phyloP scores from a whole-genome alignment of 1,284 basidiomycete species.

The Abortiporus biennis region DNA sequence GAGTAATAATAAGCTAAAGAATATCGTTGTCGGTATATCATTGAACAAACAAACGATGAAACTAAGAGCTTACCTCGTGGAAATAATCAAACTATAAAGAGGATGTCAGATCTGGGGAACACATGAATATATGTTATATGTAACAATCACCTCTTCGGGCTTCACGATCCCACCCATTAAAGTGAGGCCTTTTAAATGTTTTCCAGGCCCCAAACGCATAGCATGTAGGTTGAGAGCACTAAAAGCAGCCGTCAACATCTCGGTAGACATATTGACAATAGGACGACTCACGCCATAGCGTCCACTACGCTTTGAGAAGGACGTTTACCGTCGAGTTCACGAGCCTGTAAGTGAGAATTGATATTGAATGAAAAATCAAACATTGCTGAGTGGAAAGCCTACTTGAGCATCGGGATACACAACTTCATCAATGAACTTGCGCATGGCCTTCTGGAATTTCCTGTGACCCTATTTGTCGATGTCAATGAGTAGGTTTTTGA shows the following conservation, averaged over 20 bases:
- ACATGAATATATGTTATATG: neutral
- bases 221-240: conserved; percentile 73
- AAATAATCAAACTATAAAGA: conserved; percentile 68
- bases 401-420: conserved; percentile 46
- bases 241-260: conserved; percentile 2
- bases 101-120: neutral
- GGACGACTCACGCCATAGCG: conserved; percentile 56
- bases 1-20: conserved; percentile 71
- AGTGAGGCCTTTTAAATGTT: conserved; percentile 77
- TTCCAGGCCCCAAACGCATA: conserved; percentile 87
- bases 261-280: neutral
- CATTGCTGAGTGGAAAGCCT: conserved; percentile 6
- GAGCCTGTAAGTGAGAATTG: conserved; percentile 38
- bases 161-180: conserved; percentile 81
- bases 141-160: conserved; percentile 68
- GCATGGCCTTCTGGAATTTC: conserved; percentile 39
- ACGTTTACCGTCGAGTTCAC: conserved; percentile 75
- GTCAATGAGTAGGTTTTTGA: neutral
- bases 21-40: neutral
- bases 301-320: conserved; percentile 60
- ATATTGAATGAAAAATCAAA: conserved; percentile 1
- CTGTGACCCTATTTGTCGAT: conserved; percentile 36
- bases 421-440: conserved; percentile 45
- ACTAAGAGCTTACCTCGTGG: conserved; percentile 66
- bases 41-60: neutral